phyloP scores from a whole-genome alignment of 805 yeast species.

The Jamesozyma jinghongensis region DNA sequence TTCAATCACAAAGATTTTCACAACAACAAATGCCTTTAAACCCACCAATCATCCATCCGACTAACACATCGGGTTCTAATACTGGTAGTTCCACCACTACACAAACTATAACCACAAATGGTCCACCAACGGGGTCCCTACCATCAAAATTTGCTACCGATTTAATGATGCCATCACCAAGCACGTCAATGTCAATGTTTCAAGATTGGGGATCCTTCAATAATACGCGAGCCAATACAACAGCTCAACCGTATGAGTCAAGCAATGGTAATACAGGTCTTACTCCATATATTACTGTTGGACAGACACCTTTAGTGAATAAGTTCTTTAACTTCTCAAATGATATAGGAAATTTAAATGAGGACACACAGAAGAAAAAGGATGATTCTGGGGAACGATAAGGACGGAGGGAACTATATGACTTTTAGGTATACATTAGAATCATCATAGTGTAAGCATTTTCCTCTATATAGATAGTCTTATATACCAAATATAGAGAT shows the following conservation, averaged over 20 bases:
- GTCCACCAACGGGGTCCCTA: conserved; percentile 23
- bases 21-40: conserved; percentile 2
- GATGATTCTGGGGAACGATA: not conserved
- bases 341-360: conserved; percentile 5
- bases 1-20: conserved; percentile 2
- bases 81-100: not conserved
- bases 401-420: no score
- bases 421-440: no score
- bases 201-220: conserved; percentile 25
- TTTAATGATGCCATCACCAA: conserved; percentile 28
- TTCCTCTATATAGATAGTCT: no score
- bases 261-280: conserved; percentile 23
- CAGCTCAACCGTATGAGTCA: not conserved
- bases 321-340: conserved; percentile 24
- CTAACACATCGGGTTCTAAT: not conserved
- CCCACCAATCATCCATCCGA: not conserved
- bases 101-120: conserved; percentile 3
- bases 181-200: conserved; percentile 24
- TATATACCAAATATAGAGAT: no score
- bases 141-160: conserved; percentile 31
- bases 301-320: conserved; percentile 22
- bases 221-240: conserved; percentile 2
- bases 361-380: conserved; percentile 3
- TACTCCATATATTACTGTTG: conserved; percentile 25
- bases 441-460: no score